Evolutionary conservation across 2,329 filamentous ascomycete species (phyloP), one percentile per base, ranked within the genome.

Genomic region (Botrytis fragariae): DNA sequence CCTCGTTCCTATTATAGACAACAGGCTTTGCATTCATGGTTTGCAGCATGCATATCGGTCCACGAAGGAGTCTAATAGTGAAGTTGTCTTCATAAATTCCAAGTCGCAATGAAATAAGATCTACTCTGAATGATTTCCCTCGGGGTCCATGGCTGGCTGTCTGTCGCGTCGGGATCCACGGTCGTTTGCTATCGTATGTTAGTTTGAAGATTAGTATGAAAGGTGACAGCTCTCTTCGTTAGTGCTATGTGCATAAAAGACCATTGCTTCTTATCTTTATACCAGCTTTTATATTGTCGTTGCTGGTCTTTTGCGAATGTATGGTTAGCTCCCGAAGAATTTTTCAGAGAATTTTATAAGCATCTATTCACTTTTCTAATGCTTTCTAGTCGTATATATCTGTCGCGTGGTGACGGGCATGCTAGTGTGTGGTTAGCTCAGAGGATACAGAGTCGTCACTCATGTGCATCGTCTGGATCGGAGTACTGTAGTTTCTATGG

Each of bases 351-450:
- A 18, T 29, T 3, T 3, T 8, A 54, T 54, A 18, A 29, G n/a
- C 14, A 29, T 9, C 3, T 1, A 29, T 8, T 3, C 0, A 54
- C 12, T 7, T 54, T 29, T 54, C 2, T 54, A 6, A 8, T 3
- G 25, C 1, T 5, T 6, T 54, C 12, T 7, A 29, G 51, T n/a
- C 6, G n/a, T 18, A 54, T 0, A 29, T 2, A 29, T 29, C 12
- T 18, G 0, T 54, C 6, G 6, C 1, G 5, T 1, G 14, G 9
- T 54, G 0, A 18, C 9, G 14, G 0, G 0, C 14, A 5, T 16
- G 5, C 25, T 29, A 6, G 0, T 18, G 14, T 54, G 3, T 2
- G 18, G 0, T 0, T 18, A 29, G 6, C 6, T 18, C 3, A 18
- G 14, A 54, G 6, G 1, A 54, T 29, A 29, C 51, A n/a, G 10